Conservation (phyloP, 192 early-diverging fungal species). For the Phycomyces blakesleeanus region DNA sequence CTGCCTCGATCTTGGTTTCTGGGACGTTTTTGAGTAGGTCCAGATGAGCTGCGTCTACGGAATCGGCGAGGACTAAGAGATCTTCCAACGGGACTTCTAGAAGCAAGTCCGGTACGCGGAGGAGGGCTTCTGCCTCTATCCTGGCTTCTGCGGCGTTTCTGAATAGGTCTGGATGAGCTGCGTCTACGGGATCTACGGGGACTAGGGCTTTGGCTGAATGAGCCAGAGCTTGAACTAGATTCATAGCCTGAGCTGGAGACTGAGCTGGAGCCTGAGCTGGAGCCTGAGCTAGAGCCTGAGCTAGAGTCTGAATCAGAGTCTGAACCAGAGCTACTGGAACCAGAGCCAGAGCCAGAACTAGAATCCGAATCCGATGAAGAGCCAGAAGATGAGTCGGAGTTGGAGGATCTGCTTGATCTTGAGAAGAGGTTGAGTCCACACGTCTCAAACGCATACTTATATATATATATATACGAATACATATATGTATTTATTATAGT, state of each 20-base stretch:
- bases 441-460: too few species aligned
- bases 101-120: too few species aligned
- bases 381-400: not conserved
- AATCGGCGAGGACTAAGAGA: not conserved
- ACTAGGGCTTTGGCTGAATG: not conserved
- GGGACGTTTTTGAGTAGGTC: too few species aligned
- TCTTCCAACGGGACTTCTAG: too few species aligned
- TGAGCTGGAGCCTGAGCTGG: not conserved
- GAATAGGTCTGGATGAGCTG: not conserved
- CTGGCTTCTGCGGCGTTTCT: not conserved
- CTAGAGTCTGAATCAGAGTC: constrained; percentile 1
- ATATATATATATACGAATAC: too few species aligned
- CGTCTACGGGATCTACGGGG: not conserved
- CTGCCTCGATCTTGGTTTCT: not conserved
- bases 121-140: not conserved
- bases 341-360: not conserved
- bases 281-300: not conserved
- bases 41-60: not conserved
- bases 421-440: too few species aligned
- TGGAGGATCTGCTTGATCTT: not conserved
- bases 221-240: not conserved
- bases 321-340: not conserved
- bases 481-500: too few species aligned
- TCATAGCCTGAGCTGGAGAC: not conserved
- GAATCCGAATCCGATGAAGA: not conserved